These are phyloP conservation scores for Novymonas esmeraldas DNA, from an alignment of 208 protist genomes.

Conservation along the genomic window DNA sequence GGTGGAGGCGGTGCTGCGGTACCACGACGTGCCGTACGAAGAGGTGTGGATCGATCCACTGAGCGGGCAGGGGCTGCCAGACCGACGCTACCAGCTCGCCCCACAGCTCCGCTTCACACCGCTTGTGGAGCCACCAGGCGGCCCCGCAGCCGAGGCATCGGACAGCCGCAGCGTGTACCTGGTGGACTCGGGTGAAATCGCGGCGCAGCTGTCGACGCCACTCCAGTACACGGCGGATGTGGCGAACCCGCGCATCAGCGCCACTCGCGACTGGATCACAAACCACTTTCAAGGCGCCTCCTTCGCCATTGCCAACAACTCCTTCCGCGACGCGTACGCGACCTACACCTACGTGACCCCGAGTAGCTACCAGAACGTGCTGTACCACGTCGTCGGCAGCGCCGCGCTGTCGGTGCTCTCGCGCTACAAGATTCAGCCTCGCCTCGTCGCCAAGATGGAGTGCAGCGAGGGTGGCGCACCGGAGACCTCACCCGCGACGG, in stretches of 20 bases:
- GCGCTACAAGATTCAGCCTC: constrained; percentile 57
- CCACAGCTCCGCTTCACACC: constrained; percentile 72
- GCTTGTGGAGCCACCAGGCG: constrained; percentile 4
- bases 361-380: constrained; percentile 51
- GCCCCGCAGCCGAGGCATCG: not conserved
- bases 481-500: not conserved
- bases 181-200: constrained; percentile 72
- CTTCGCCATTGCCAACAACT: constrained; percentile 70
- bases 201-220: constrained; percentile 47
- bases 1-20: constrained; percentile 75
- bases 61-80: constrained; percentile 58
- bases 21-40: constrained; percentile 68
- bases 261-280: constrained; percentile 71
- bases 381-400: constrained; percentile 62
- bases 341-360: constrained; percentile 63
- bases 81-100: constrained; percentile 66
- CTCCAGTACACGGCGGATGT: constrained; percentile 59
- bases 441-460: constrained; percentile 36
- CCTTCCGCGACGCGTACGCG: constrained; percentile 59
- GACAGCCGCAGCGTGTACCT: constrained; percentile 33
- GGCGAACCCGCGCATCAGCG: constrained; percentile 40
- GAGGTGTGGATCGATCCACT: constrained; percentile 75
- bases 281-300: constrained; percentile 71
- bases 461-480: not conserved
- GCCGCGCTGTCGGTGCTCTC: constrained; percentile 54